Percentiles rank a stretch among this genome's conserved stretches.
phyloP scores from a whole-genome alignment of 2,329 filamentous ascomycete species.

The Phoma sp. region DNA sequence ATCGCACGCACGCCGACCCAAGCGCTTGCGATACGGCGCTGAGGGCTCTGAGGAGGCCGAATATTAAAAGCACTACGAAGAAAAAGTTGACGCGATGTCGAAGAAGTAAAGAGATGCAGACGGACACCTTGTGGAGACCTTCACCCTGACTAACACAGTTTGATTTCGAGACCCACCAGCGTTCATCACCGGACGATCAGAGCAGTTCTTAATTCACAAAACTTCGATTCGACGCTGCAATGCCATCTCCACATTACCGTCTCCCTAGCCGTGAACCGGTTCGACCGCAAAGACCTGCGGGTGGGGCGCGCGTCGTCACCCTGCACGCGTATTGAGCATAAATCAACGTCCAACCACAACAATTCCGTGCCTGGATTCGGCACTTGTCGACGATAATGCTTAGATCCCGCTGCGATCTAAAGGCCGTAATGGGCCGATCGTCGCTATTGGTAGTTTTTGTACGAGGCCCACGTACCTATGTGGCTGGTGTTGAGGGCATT shows the following conservation, averaged over 20 bases:
- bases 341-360: constrained; percentile 1
- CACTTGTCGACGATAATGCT: not conserved
- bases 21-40: not conserved
- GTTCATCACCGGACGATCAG: too few relatives aligned
- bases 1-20: not conserved
- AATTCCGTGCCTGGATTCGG: not conserved
- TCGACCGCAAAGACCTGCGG: not conserved
- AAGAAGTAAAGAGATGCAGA: too few relatives aligned
- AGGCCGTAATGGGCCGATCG: not conserved
- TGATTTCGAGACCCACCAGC: too few relatives aligned
- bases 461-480: not conserved
- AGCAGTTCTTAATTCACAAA: too few relatives aligned
- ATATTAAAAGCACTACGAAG: too few relatives aligned
- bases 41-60: not conserved
- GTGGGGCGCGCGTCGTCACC: constrained; percentile 15
- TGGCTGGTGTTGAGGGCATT: not conserved
- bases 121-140: too few relatives aligned
- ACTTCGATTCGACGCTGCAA: too few relatives aligned
- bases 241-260: not conserved
- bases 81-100: too few relatives aligned
- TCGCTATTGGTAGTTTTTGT: too few relatives aligned
- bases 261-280: not conserved
- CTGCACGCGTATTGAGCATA: constrained; percentile 7
- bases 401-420: not conserved
- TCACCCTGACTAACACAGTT: too few relatives aligned